A percentile compares a stretch with the other conserved stretches of the same genome.
phyloP scores from a whole-genome alignment of 1,284 basidiomycete species.

The Neonothopanus nambi region DNA sequence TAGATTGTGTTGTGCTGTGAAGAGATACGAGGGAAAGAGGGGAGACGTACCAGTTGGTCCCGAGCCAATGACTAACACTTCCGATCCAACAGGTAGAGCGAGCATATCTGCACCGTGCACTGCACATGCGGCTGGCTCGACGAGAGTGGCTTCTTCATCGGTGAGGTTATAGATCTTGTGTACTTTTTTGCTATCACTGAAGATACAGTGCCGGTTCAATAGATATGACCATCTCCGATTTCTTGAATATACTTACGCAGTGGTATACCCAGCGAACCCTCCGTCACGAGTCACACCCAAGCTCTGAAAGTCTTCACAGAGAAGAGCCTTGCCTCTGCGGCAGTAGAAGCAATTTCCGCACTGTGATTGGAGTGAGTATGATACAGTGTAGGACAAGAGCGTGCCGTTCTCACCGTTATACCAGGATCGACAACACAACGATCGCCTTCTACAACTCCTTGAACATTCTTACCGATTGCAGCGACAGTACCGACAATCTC shows the following conservation, averaged over 20 bases:
- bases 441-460: constrained; percentile 70
- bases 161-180: constrained; percentile 84
- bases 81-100: constrained; percentile 72
- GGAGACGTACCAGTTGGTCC: constrained; percentile 53
- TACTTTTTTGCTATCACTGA: constrained; percentile 52
- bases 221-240: background rate
- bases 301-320: constrained; percentile 80
- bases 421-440: constrained; percentile 78
- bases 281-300: constrained; percentile 77
- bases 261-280: constrained; percentile 87
- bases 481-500: constrained; percentile 71
- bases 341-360: constrained; percentile 85
- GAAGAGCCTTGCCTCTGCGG: constrained; percentile 67
- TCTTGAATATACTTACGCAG: constrained; percentile 52
- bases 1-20: too few species aligned
- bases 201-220: background rate
- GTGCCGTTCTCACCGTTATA: constrained; percentile 47
- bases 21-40: constrained; percentile 6
- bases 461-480: constrained; percentile 70
- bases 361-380: constrained; percentile 32
- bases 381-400: background rate
- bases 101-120: constrained; percentile 88
- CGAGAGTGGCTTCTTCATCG: constrained; percentile 86
- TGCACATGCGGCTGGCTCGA: constrained; percentile 87
- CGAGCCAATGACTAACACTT: constrained; percentile 76